Evolutionary conservation across 352 stramenopile genomes (phyloP).

Genomic region (Phytophthora europaea): DNA sequence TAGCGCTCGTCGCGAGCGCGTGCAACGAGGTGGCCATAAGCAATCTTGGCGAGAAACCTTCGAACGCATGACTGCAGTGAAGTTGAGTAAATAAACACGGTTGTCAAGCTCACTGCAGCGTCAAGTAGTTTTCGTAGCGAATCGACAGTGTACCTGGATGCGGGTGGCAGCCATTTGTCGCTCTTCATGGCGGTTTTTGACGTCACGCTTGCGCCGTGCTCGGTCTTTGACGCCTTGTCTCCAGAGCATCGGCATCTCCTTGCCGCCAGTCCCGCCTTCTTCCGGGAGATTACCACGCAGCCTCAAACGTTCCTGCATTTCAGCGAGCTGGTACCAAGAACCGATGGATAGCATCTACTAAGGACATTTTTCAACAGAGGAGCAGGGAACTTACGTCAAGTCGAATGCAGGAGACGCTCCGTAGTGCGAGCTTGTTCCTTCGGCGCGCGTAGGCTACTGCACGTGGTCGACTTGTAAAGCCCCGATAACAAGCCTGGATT

Average conservation of each 20-base stretch:
- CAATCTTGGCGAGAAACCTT: constrained; percentile 60
- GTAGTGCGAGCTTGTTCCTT: constrained; percentile 28
- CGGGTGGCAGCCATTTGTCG: constrained; percentile 47
- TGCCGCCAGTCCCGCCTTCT: constrained; percentile 5
- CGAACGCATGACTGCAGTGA: constrained; percentile 46
- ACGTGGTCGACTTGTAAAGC: constrained; percentile 55
- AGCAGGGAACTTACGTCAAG: constrained; percentile 24
- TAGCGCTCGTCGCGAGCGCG: constrained; percentile 58
- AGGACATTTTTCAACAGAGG: neutral
- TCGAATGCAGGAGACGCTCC: constrained; percentile 25
- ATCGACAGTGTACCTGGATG: constrained; percentile 48
- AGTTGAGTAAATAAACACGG: neutral
- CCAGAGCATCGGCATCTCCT: constrained; percentile 43
- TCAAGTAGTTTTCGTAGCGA: neutral
- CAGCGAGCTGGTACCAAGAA: constrained; percentile 45
- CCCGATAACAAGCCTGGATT: constrained; percentile 73
- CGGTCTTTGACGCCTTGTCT: constrained; percentile 57
- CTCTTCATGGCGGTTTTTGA: constrained; percentile 52
- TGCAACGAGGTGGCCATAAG: constrained; percentile 47
- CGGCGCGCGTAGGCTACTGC: constrained; percentile 53
- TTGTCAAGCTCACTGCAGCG: neutral
- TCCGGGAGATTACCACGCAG: constrained; percentile 18
- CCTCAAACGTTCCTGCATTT: constrained; percentile 58
- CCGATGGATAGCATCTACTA: neutral
- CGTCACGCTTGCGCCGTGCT: constrained; percentile 52